Evolutionary conservation across 352 stramenopile genomes (phyloP).

Genomic region (Pythium myriotylum): DNA sequence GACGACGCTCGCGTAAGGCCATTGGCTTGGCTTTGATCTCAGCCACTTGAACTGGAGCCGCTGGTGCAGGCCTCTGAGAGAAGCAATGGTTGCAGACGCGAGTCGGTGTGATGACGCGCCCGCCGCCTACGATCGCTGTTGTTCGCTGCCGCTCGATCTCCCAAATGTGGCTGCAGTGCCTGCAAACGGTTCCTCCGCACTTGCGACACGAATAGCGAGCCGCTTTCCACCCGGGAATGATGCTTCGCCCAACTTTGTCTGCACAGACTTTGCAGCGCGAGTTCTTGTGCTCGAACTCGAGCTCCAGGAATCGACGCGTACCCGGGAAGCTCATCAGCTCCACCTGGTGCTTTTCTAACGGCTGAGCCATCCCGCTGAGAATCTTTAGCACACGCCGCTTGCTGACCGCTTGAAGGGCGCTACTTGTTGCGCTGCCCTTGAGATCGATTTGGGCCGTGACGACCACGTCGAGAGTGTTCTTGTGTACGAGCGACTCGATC

Average conservation of each 20-base stretch:
- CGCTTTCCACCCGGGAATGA: conserved; percentile 7
- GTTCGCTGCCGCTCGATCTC: conserved; percentile 19
- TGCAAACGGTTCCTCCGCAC: conserved; percentile 15
- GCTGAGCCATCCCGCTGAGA: background rate
- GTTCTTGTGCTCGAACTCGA: conserved; percentile 20
- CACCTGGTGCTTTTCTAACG: conserved; percentile 11
- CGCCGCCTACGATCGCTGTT: conserved; percentile 12
- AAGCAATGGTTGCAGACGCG: conserved; percentile 19
- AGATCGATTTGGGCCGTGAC: conserved; percentile 34
- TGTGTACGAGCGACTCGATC: conserved; percentile 29
- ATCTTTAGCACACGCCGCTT: conserved; percentile 9
- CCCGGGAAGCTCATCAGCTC: conserved; percentile 12
- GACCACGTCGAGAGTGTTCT: conserved; percentile 32
- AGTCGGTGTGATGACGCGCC: conserved; percentile 19
- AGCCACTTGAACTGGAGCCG: background rate
- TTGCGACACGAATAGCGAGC: conserved; percentile 22
- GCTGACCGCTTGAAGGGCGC: conserved; percentile 9
- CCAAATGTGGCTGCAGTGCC: conserved; percentile 17
- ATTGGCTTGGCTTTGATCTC: background rate
- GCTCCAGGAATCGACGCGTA: conserved; percentile 11
- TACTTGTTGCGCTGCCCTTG: conserved; percentile 26
- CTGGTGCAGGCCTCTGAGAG: background rate
- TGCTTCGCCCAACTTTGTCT: conserved; percentile 1
- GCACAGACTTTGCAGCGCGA: conserved; percentile 1
- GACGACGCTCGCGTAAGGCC: background rate